A percentile compares a stretch with the other conserved stretches of the same genome.
phyloP scores from a whole-genome alignment of 2,329 filamentous ascomycete species.

The Sporothrix luriei region DNA sequence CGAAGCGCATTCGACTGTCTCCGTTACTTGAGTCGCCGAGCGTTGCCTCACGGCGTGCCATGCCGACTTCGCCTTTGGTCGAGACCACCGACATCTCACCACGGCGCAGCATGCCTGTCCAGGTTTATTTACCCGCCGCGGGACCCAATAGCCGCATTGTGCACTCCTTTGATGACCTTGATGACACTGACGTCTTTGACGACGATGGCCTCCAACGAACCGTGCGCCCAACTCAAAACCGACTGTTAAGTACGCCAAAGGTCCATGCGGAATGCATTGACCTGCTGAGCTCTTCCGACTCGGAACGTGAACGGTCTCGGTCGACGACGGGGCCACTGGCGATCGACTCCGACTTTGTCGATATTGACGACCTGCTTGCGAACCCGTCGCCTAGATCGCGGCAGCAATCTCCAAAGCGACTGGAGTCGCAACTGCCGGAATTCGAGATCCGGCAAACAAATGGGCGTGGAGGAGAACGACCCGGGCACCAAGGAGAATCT shows the following conservation, averaged over 20 bases:
- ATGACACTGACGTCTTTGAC: background rate
- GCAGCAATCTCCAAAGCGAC: too few species aligned
- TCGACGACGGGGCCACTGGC: background rate
- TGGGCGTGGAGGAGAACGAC: background rate
- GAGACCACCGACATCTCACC: background rate
- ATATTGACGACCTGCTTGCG: slow-evolving; percentile 27
- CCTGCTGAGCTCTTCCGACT: slow-evolving; percentile 32
- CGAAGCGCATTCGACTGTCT: slow-evolving; percentile 22
- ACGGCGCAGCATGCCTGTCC: background rate
- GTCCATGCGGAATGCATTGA: slow-evolving; percentile 28
- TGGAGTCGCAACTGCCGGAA: too few species aligned
- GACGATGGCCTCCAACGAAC: background rate
- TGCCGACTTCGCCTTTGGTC: background rate
- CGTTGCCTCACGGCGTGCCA: background rate
- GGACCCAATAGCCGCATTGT: background rate
- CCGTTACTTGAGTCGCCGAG: background rate
- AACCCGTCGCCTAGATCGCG: background rate
- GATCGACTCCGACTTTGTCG: slow-evolving; percentile 11
- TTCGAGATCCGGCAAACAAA: background rate
- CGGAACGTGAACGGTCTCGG: background rate
- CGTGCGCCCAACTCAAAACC: background rate
- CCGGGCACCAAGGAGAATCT: background rate
- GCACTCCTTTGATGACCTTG: too few species aligned
- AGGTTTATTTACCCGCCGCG: background rate
- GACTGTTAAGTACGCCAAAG: background rate